phyloP scores from a whole-genome alignment of 2,329 filamentous ascomycete species.

The Ophiostoma triangulosporum region DNA sequence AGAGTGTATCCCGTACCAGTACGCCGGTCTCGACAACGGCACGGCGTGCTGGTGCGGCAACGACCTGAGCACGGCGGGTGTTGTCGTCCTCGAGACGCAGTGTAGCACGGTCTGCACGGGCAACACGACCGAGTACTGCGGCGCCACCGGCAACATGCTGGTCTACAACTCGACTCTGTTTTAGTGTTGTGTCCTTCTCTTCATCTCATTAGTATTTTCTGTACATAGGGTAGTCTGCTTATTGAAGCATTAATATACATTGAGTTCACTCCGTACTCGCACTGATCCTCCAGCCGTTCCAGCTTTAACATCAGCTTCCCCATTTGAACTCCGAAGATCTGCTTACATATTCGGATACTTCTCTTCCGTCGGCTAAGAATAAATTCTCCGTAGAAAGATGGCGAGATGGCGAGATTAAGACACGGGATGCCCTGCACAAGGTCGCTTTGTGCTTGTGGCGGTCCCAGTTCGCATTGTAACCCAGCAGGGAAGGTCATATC shows the following conservation, averaged over 20 bases:
- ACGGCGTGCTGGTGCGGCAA: slow-evolving; percentile 28
- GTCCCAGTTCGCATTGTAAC: neutral
- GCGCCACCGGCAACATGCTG: slow-evolving; percentile 7
- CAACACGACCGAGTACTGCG: slow-evolving; percentile 12
- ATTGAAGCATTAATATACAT: neutral
- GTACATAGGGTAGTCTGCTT: too few species aligned
- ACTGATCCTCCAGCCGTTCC: neutral
- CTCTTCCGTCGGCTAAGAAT: too few species aligned
- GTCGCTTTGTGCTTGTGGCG: neutral
- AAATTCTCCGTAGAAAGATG: too few species aligned
- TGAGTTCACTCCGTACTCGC: neutral
- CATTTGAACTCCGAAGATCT: neutral
- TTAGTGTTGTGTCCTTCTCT: neutral
- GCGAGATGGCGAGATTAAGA: too few species aligned
- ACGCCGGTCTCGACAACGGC: slow-evolving; percentile 26
- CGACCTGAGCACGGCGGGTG: slow-evolving; percentile 8
- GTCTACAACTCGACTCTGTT: slow-evolving; percentile 10
- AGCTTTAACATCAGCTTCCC: too few species aligned
- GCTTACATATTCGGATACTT: neutral
- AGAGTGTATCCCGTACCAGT: slow-evolving; percentile 20
- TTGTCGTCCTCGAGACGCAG: neutral
- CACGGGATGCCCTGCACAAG: too few species aligned
- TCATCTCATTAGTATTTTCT: too few species aligned
- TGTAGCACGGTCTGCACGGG: slow-evolving; percentile 11
- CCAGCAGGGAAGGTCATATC: neutral